Base-by-base conservation (phyloP, 495 filamentous ascomycete species). In the Daldinia childiae region DNA sequence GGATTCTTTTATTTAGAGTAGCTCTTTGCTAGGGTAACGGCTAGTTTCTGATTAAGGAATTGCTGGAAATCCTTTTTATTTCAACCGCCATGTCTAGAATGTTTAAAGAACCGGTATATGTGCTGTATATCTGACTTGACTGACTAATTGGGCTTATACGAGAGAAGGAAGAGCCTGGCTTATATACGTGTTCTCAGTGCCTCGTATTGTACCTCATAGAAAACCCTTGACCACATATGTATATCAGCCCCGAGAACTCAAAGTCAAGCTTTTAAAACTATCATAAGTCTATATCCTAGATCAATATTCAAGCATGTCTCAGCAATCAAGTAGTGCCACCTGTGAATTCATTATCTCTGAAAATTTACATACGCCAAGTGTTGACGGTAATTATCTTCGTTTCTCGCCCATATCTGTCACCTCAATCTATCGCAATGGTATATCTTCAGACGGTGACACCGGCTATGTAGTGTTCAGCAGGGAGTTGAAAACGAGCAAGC, bases 401-500 rank as follows among this genome's bases (percentile, higher is more conserved):
- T 39, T 54, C 34, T 14, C 26, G 41, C 29, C 32, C 15, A 29
- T 24, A 62, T 38, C 29, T 32, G 43, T 45, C 64, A 41, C 34
- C 58, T 34, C 21, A 54, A 29, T 43, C 32, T 59, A 62, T 69
- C 27, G 12, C 14, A 27, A 63, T 43, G 14, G 26, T 43, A 62
- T 63, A 43, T 19, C 52, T 36, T 26, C 12, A 63, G 26, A 62
- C 32, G 55, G 56, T 63, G 41, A 50, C 56, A 68, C 57, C 55
- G 17, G 58, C 71, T 73, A 45, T 54, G 58, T 62, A 62, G 38
- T 73, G 71, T 73, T 73, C 71, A 73, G 66, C 71, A 62, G 26
- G 17, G 51, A 39, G 27, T 61, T 58, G 45, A 69, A 57, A 56
- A 30, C 15, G 27, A 56, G 54, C 24, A 56, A 62, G 36, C 30